Conservation (phyloP, 1,139 yeast genomes). For the Eremothecium sinecaudum region DNA sequence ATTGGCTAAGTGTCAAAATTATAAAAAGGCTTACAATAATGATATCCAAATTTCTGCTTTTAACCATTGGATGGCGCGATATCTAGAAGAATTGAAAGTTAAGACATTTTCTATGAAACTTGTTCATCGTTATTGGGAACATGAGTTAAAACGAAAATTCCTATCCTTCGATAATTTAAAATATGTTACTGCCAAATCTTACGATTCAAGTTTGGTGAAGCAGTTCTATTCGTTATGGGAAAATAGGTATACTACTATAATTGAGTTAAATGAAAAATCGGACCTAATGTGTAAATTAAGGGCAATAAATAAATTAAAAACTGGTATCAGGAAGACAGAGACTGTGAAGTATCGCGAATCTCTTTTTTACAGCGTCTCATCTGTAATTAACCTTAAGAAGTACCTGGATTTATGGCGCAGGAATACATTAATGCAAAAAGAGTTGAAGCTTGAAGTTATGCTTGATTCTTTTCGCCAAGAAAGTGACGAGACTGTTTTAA, state of each 20-base stretch:
- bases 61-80: neutral
- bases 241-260: neutral
- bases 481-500: neutral
- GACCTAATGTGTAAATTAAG: slow-evolving; percentile 8
- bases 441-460: slow-evolving; percentile 11
- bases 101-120: slow-evolving; percentile 10
- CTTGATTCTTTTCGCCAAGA: slow-evolving; percentile 8
- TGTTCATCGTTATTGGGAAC: slow-evolving; percentile 4
- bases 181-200: slow-evolving; percentile 13
- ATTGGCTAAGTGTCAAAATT: slow-evolving; percentile 5
- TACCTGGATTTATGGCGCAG: slow-evolving; percentile 14
- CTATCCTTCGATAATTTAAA: slow-evolving; percentile 6
- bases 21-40: neutral
- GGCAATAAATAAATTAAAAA: slow-evolving; percentile 6
- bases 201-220: slow-evolving; percentile 14
- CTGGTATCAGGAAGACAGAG: neutral
- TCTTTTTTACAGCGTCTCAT: slow-evolving; percentile 4
- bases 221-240: slow-evolving; percentile 17
- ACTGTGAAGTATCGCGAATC: slow-evolving; percentile 8
- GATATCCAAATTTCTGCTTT: neutral
- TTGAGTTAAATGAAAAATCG: slow-evolving; percentile 8
- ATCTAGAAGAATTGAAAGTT: slow-evolving; percentile 7
- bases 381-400: slow-evolving; percentile 3
- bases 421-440: slow-evolving; percentile 6
- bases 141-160: slow-evolving; percentile 3